Base-by-base conservation (phyloP, 495 filamentous ascomycete species). In the Hypoxylon trugodes region DNA sequence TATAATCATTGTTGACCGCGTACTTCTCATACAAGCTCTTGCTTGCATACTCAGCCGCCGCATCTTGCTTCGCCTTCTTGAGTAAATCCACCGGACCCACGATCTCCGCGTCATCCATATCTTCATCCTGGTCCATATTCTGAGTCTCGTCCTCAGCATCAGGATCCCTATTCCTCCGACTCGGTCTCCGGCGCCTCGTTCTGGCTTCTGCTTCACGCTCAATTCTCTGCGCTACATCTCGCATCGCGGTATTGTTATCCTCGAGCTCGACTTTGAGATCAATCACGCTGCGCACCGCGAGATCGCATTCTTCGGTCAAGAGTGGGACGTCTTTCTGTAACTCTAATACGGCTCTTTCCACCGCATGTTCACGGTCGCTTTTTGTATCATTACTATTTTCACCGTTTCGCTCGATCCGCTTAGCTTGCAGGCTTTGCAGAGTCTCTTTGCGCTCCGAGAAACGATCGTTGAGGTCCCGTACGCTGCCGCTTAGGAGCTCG, bases 1-100 rank as follows among this genome's bases (percentile, higher is more conserved):
- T 79, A 79, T 96, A 97, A 58, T 86, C 79, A 74, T 94, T 93
- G 74, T 95, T 82, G 6, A 80, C 65, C n/a, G 85, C 85, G 75
- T 96, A 97, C n/a, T 73, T 77, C 65, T 81, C 61, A 35, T 77
- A 66, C 52, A 78, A 60, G 33, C 47, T 77, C 65, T 78, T 72
- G 0, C 66, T 56, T 1, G 47, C 67, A 40, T 84, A 84, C 38
- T 80, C 70, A 4, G 47, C 64, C 1, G 59, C 50, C 46, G 77
- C 75, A 33, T 70, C 57, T 47, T 74, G 64, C 41, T 69, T 72
- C 8, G 74, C 74, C 12, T 70, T 41, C 53, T 76, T 61, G 15
- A 84, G 60, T 26, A 81, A 28, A 10, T 70, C 66, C 10, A 72
- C 51, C 5, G 78, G 66, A 16, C 74, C 68, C 4, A 40, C 37